Base-by-base conservation (phyloP, 1,139 yeast species). In the Debaryomyces nepalensis region DNA sequence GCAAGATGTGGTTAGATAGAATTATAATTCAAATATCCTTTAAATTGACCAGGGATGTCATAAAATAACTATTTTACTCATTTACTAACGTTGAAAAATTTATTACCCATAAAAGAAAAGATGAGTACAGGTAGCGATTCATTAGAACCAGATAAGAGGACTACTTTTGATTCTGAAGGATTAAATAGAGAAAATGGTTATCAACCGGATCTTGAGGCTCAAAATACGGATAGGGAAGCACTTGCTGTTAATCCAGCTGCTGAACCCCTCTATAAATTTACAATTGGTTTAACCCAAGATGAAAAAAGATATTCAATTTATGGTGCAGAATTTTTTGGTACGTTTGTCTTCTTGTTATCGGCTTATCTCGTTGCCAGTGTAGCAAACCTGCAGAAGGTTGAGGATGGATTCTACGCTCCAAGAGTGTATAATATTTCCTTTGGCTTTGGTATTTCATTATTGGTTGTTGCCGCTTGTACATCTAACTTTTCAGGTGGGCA, bases 401-500 rank as follows among this genome's bases (percentile, higher is more conserved):
- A 33, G 23, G 21, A 23, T 23, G 59, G 54, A 9, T 39, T 33
- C 4, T 79, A 82, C 57, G 91, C 95, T 36, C 82, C 78, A 62
- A 73, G 71, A 55, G 68, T 87, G 55, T 75, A 86, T 49, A 84
- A 87, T 90, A 89, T 89, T 57, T 72, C 96, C 3, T 77, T 86
- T 43, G 96, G 96, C 55, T 89, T 89, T 67, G 96, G 96, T 47
- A 86, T 87, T 58, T 84, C 90, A 53, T 89, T 89, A 45, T 80
- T 86, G 81, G 82, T 84, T 55, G 79, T 80, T 49, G 87, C 87
- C 39, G 83, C 84, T 61, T 71, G 84, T 59, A 84, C 87, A 57
- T 86, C 78, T 68, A 81, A 91, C 64, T 78, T 88, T 48, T 85
- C 95, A 39, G 96, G 96, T 59, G 96, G 95, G 70, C 87, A 87